Evolutionary conservation across 2,329 filamentous ascomycete species (phyloP), one percentile per base, ranked within the genome.

Genomic region (Paracoccidioides lutzii): DNA sequence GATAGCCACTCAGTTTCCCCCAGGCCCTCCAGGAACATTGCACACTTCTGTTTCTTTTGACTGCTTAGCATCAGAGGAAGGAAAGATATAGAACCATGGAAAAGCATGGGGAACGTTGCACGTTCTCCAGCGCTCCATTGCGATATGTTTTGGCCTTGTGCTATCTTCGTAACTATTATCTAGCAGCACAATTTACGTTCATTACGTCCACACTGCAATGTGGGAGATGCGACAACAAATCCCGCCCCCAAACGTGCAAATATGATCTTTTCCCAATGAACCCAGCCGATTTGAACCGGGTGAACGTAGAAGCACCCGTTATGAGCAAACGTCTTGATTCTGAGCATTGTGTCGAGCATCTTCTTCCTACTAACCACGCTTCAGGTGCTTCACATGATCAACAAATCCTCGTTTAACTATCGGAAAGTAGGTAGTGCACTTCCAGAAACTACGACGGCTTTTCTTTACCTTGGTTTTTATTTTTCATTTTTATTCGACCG

Each of bases 291-390:
- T 43, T 32, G 52, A 59, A 56, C 38, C 64, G 58, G 56, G 85
- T 97, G 4, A 87, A 89, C 3, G 73, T 98, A 2, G 93, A 98
- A 69, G 88, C 89, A 55, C 91, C 97, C 70, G 93, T 97, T 64
- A 98, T 97, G 85, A 88, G 84, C 73, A 96, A 97, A 77, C 98
- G 93, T 66, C 90, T 91, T 0, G 93, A 98, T 71, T 90, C 93
- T 2, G 80, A 78, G 69, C 85, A 88, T 66, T 96, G 91, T 65
- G 76, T 98, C 22, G 81, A 82, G 59, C 76, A 90, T 58, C 74
- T 98, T 63, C 78, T 98, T 30, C 22, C 73, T 97, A 14, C 93
- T 93, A 0, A 80, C 84, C 28, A 96, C 98, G 90, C 82, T 89
- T 70, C 80, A 81, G 57, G 80, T 90, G 41, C 78, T 81, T 59